Evolutionary conservation across 1,139 yeast genomes (phyloP).

Genomic region (Yamadazyma membranifaciens): DNA sequence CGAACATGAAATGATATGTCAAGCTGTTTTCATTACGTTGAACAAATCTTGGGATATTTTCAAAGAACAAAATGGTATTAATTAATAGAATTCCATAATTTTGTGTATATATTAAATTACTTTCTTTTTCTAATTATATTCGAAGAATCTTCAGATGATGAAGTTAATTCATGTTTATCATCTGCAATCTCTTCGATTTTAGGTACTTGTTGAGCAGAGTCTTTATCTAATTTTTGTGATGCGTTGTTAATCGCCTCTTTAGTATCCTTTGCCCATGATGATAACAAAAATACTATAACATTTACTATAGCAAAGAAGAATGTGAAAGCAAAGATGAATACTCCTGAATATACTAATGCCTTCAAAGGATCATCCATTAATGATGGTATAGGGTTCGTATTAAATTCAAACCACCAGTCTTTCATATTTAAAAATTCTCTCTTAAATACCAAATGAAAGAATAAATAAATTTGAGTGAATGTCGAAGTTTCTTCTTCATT

Average conservation of each 20-base stretch:
- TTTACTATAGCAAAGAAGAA: constrained; percentile 42
- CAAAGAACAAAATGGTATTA: constrained; percentile 41
- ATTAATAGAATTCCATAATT: constrained; percentile 7
- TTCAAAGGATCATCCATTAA: constrained; percentile 46
- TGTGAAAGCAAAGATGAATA: constrained; percentile 38
- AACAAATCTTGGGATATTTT: constrained; percentile 92
- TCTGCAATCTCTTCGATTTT: constrained; percentile 18
- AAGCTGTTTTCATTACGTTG: constrained; percentile 77
- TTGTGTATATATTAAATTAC: background rate
- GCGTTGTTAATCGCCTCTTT: constrained; percentile 17
- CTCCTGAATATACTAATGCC: constrained; percentile 45
- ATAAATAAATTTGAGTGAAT: constrained; percentile 20
- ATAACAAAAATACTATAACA: constrained; percentile 24
- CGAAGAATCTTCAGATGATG: constrained; percentile 1
- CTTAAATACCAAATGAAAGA: constrained; percentile 19
- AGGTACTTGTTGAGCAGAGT: constrained; percentile 10
- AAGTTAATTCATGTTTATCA: constrained; percentile 4
- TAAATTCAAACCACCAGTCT: constrained; percentile 36
- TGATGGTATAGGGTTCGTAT: constrained; percentile 41
- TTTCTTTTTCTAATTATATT: constrained; percentile 7
- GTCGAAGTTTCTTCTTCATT: constrained; percentile 23
- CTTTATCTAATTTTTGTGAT: constrained; percentile 6
- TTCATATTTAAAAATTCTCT: constrained; percentile 26
- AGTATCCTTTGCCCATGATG: constrained; percentile 17
- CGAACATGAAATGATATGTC: constrained; percentile 83